Conservation (phyloP, 1,284 basidiomycete species). For the Entoloma clypeatum region DNA sequence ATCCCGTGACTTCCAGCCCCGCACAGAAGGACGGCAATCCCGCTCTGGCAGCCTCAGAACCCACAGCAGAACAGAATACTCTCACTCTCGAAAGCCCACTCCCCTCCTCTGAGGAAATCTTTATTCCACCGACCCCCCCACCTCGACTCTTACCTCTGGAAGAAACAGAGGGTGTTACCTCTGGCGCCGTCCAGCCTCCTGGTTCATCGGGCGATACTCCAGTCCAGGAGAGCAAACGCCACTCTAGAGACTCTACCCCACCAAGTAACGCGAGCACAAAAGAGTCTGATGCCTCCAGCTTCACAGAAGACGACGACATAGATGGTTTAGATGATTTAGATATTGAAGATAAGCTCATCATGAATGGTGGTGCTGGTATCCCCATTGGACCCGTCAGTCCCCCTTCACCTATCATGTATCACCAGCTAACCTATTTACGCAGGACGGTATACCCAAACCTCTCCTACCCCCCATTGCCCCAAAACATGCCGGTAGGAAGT, state of each 20-base stretch:
- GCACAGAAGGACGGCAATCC: constrained; percentile 17
- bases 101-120: constrained; percentile 33
- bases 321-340: constrained; percentile 42
- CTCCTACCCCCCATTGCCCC: constrained; percentile 75
- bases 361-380: constrained; percentile 49
- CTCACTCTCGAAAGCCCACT: constrained; percentile 14
- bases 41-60: constrained; percentile 17
- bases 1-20: constrained; percentile 5
- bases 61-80: constrained; percentile 15
- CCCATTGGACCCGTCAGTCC: constrained; percentile 47
- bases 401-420: constrained; percentile 1
- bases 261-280: constrained; percentile 34
- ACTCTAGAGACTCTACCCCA: constrained; percentile 27
- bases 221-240: constrained; percentile 25
- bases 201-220: constrained; percentile 48
- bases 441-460: constrained; percentile 85
- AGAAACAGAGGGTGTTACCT: constrained; percentile 53
- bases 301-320: constrained; percentile 45
- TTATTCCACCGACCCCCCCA: constrained; percentile 55
- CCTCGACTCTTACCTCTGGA: constrained; percentile 47
- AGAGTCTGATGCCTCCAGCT: constrained; percentile 45
- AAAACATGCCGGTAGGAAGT: constrained; percentile 82
- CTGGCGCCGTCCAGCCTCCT: constrained; percentile 53
- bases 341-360: constrained; percentile 46
- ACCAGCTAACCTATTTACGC: constrained; percentile 1